Conservation (phyloP, 345 rosid species). For the Acer yangbiense region DNA sequence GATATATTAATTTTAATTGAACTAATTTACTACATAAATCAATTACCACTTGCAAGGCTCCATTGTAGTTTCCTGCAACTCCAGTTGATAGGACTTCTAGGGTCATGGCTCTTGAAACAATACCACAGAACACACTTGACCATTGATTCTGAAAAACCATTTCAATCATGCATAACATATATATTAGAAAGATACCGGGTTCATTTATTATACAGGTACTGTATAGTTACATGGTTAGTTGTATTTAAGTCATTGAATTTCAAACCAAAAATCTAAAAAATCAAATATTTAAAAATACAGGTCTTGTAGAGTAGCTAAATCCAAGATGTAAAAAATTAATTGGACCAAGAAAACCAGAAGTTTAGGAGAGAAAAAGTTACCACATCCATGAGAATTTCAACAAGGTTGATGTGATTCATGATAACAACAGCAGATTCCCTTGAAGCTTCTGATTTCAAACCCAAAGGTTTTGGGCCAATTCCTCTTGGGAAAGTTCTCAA, state of each 20-base stretch:
- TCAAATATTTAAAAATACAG: too few relatives aligned
- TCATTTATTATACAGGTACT: too few relatives aligned
- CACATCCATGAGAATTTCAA: constrained; percentile 97
- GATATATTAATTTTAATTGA: too few relatives aligned
- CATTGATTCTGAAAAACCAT: constrained; percentile 66
- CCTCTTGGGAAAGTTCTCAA: constrained; percentile 79
- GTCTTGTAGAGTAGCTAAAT: too few relatives aligned
- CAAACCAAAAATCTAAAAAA: too few relatives aligned
- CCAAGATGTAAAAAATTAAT: neutral
- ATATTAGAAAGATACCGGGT: neutral
- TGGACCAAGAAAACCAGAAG: neutral
- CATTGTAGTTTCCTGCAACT: constrained; percentile 95
- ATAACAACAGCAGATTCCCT: constrained; percentile 82
- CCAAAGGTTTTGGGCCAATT: constrained; percentile 76
- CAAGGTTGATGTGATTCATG: constrained; percentile 79
- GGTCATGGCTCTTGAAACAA: constrained; percentile 93
- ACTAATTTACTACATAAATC: too few relatives aligned
- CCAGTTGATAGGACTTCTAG: constrained; percentile 90
- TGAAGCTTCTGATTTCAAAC: constrained; percentile 81
- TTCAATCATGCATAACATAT: neutral
- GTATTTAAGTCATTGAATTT: too few relatives aligned
- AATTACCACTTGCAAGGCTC: constrained; percentile 96
- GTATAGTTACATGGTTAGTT: too few relatives aligned
- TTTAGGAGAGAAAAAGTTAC: constrained; percentile 32
- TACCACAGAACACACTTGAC: constrained; percentile 82